Evolutionary conservation across 129 eudicot genomes (phyloP), one percentile per base, ranked within the genome.

Genomic region (Solidago caesia): DNA sequence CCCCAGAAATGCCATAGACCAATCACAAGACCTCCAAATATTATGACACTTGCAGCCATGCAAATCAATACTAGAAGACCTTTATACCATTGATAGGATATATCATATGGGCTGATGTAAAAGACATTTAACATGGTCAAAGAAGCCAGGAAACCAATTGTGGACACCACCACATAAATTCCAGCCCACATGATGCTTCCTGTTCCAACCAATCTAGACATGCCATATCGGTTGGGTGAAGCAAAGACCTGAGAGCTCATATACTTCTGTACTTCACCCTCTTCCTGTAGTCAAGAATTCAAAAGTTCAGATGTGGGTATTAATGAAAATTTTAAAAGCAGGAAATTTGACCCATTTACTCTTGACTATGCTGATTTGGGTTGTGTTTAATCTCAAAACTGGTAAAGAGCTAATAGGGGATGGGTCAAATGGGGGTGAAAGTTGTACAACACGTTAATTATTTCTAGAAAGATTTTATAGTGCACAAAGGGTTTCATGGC

Each of bases 201-300:
- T 4, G 96, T 92, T 61, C 98, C 98, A 64, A 80, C 98, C 87
- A 92, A 77, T 66, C 73, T 84, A 64, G 96, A 89, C 78, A 92
- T 92, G 77, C 83, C 80, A 44, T 75, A 56, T 74, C 59, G 78
- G 73, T 49, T 83, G 15, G 83, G 71, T 70, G 78, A 72, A 39
- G 80, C 81, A 56, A 75, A 84, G 68, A 44, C 75, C 7, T 79
- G 72, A 27, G 88, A 70, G 76, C 64, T 72, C 13, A 69, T 39
- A 41, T 85, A 61, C 73, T 78, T 75, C 12, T 65, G 60, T 56
- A 60, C 29, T 42, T 81, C 77, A n/a, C 98, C 96, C 73, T 84
- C 90, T 82, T 92, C 96, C 98, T 92, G 88, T 56, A 70, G 59
- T 75, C 25, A 45, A 59, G 0, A 76, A 62, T 41, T 51, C 46